Evolutionary conservation across 805 yeast genomes (phyloP).

Genomic region (Candida palmyrensis): DNA sequence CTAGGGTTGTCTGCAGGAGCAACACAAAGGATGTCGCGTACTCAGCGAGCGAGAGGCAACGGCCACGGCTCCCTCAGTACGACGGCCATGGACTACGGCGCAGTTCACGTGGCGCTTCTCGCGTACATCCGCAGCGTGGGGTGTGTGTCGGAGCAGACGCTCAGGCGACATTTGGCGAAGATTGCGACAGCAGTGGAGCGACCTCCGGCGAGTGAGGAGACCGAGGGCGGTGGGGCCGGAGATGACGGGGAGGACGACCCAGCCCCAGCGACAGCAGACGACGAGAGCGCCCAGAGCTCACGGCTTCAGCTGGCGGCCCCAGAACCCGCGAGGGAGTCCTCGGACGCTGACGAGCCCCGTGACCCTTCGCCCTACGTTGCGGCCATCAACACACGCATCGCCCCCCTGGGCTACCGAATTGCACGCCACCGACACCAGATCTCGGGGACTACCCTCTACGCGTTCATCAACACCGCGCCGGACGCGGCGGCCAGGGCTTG

Average conservation of each 20-base stretch:
- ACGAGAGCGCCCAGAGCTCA: too few relatives aligned
- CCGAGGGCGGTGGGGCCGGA: too few relatives aligned
- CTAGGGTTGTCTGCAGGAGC: too few relatives aligned
- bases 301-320: neutral
- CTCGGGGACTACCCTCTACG: slow-evolving; percentile 25
- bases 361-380: too few relatives aligned
- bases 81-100: slow-evolving; percentile 3
- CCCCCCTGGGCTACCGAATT: slow-evolving; percentile 38
- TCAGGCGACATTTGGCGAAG: slow-evolving; percentile 16
- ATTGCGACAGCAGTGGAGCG: slow-evolving; percentile 10
- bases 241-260: too few relatives aligned
- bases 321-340: neutral
- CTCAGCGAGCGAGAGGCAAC: too few relatives aligned
- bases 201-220: neutral
- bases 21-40: too few relatives aligned
- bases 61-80: too few relatives aligned
- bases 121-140: slow-evolving; percentile 2
- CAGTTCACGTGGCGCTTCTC: slow-evolving; percentile 2
- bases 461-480: slow-evolving; percentile 35
- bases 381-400: slow-evolving; percentile 26
- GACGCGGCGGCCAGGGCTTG: slow-evolving; percentile 38
- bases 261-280: slow-evolving; percentile 1
- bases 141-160: slow-evolving; percentile 8
- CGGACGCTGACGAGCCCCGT: too few relatives aligned
- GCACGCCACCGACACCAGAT: slow-evolving; percentile 34